These are phyloP conservation scores for Triangularia setosa DNA, from an alignment of 2,329 filamentous ascomycete species.

Conservation along the genomic window DNA sequence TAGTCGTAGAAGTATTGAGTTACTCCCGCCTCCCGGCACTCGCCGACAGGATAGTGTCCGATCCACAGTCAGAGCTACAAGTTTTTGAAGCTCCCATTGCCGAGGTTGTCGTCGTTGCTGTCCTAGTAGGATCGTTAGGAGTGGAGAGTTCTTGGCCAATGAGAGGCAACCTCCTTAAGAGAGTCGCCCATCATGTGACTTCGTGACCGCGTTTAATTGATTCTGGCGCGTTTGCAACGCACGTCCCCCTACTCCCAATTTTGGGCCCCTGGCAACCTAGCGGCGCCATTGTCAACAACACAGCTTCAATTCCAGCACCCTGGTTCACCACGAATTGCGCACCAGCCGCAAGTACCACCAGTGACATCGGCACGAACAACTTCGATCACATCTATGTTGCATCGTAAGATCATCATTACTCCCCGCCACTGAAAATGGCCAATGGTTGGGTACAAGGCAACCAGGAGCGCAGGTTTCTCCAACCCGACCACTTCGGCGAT, in stretches of 20 bases:
- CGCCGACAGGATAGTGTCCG: too few relatives aligned
- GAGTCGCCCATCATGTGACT: not conserved
- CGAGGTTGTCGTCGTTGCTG: not conserved
- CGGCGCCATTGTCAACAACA: not conserved
- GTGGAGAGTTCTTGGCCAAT: not conserved
- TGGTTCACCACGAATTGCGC: not conserved
- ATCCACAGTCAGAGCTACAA: too few relatives aligned
- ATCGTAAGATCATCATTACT: not conserved
- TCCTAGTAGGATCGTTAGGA: not conserved
- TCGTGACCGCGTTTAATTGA: not conserved
- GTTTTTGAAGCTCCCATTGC: not conserved
- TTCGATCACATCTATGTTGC: not conserved
- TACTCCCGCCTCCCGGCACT: too few relatives aligned
- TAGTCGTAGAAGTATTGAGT: too few relatives aligned
- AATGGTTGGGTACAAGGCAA: not conserved
- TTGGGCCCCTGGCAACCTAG: not conserved
- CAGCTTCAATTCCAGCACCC: not conserved
- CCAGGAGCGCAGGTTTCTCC: not conserved
- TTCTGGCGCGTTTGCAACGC: not conserved
- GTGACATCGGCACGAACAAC: not conserved
- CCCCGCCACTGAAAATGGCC: not conserved
- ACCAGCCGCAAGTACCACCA: not conserved
- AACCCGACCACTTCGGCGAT: slow-evolving; percentile 21
- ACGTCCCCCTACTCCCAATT: not conserved
- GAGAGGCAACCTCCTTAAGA: not conserved